Conservation (phyloP, 345 rosid species). For the Citrus maxima region DNA sequence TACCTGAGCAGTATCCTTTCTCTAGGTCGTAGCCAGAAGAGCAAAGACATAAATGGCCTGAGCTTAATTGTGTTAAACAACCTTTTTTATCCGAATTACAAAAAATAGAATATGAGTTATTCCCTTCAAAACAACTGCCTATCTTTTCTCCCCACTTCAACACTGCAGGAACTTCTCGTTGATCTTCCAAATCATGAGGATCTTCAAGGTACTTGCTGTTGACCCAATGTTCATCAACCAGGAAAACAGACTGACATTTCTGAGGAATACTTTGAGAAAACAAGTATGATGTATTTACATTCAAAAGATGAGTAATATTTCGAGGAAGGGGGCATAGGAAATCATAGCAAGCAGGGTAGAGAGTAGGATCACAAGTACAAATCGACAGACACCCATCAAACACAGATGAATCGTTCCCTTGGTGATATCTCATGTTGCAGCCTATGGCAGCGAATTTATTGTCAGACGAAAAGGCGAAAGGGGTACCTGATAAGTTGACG, state of each 20-base stretch:
- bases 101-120: neutral
- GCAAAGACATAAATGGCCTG: neutral
- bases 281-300: neutral
- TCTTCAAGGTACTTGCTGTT: neutral
- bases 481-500: no score
- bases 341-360: neutral
- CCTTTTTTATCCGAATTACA: neutral
- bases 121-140: neutral
- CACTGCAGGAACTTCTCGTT: neutral
- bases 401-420: neutral
- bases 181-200: neutral
- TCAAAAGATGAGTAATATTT: neutral
- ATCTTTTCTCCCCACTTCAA: neutral
- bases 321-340: neutral
- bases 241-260: neutral
- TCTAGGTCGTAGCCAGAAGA: accelerated
- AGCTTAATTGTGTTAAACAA: neutral
- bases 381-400: neutral
- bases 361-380: neutral
- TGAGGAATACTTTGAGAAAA: neutral
- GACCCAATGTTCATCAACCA: neutral
- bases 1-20: neutral
- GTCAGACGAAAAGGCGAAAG: no score
- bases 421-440: neutral
- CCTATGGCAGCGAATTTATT: neutral